Base-by-base conservation (phyloP, 129 eudicot genomes). In the Smallanthus sonchifolius region DNA sequence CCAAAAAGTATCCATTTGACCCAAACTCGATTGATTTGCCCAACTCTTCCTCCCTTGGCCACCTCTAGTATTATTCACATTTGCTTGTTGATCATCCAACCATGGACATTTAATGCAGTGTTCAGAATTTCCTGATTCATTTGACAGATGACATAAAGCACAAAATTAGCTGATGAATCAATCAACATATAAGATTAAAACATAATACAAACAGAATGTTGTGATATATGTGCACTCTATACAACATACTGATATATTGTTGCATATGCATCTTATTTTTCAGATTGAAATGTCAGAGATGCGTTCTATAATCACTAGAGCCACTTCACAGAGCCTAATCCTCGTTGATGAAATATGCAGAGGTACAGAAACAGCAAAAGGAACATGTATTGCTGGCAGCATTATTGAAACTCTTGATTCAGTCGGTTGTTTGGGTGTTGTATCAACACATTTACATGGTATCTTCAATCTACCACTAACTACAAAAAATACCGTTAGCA, bases 251-350 rank as follows among this genome's bases (percentile, higher is more conserved):
- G 67, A 61, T 61, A 14, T 61, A 32, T 32, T 61, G 42, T 61
- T 15, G 17, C 38, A 32, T 45, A 54, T 73, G 32, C 57, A 35
- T 28, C 28, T 75, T 36, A 20, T 69, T 44, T 69, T 38, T 75
- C 95, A 93, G 98, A 85, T 90, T 72, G 98, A 94, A 83, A 94
- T 94, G 98, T 94, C 98, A 15, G 98, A 94, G 80, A 77, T 94
- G 45, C 97, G 97, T 38, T 88, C 97, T 65, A 84, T 94, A 64
- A 64, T 94, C n/a, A 70, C 83, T 54, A 72, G 86, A 75, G 84
- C 96, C 39, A 90, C 97, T 49, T 90, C 98, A 65, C 80, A 86
- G 59, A 94, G 98, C 80, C 89, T 94, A 11, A 96, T 94, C 10
- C 97, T 94, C 15, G 85, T 94, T n/a, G 98, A 94, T 72, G 98